phyloP scores from a whole-genome alignment of 345 rosid genomes.

The Clausena lansium region DNA sequence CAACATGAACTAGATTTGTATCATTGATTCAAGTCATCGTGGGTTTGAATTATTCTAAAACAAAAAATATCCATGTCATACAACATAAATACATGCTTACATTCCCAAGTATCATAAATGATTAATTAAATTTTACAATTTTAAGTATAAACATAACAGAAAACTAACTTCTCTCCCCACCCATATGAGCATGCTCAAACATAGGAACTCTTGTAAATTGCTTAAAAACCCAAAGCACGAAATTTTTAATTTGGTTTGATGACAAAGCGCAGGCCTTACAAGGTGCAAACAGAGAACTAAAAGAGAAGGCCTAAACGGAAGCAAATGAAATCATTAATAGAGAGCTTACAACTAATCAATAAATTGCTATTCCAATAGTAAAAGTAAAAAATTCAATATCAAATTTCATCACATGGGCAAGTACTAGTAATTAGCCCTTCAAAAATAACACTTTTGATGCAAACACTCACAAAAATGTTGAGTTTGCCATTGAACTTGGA shows the following conservation, averaged over 20 bases:
- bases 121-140: too few species aligned
- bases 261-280: neutral
- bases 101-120: neutral
- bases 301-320: neutral
- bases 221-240: neutral
- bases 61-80: neutral
- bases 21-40: neutral
- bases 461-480: conserved; percentile 57
- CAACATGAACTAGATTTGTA: neutral
- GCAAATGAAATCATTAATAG: neutral
- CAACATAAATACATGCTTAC: neutral
- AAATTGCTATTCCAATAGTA: neutral
- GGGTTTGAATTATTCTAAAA: neutral
- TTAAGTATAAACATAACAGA: too few species aligned
- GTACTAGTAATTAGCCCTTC: neutral
- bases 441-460: neutral
- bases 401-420: neutral
- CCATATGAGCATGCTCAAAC: neutral
- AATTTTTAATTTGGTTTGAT: neutral
- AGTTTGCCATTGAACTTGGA: conserved; percentile 54
- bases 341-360: neutral
- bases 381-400: neutral
- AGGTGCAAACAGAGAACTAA: neutral
- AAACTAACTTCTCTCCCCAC: neutral
- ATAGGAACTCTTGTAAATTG: neutral